Evolutionary conservation across 768 basidiomycete species (phyloP).

Genomic region (Leccinum broughii): DNA sequence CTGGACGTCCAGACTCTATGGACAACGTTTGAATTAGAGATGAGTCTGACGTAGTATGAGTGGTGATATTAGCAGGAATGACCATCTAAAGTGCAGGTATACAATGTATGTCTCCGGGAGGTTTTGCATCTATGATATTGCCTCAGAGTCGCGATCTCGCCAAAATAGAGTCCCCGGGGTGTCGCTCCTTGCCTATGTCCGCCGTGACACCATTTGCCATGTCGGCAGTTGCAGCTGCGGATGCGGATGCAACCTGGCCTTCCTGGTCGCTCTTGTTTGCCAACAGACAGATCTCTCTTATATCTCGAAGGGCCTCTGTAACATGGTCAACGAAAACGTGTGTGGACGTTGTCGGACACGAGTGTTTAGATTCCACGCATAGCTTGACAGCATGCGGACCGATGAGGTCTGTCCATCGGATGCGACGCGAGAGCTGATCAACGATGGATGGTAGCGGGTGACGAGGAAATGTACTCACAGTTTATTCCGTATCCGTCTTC

Average conservation of each 20-base stretch:
- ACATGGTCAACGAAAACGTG: slow-evolving; percentile 62
- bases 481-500: slow-evolving; percentile 93
- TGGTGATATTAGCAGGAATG: slow-evolving; percentile 7
- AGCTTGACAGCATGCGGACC: slow-evolving; percentile 82
- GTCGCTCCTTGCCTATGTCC: neutral
- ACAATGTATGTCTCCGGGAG: neutral
- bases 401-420: slow-evolving; percentile 62
- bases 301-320: slow-evolving; percentile 62
- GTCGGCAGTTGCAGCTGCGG: neutral
- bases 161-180: slow-evolving; percentile 3
- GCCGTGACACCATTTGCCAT: neutral
- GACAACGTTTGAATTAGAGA: neutral
- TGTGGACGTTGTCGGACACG: slow-evolving; percentile 70
- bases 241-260: neutral
- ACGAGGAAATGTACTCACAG: slow-evolving; percentile 50
- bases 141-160: slow-evolving; percentile 22
- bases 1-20: neutral
- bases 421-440: neutral
- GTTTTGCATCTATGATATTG: neutral
- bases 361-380: slow-evolving; percentile 89
- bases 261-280: slow-evolving; percentile 9
- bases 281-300: slow-evolving; percentile 54
- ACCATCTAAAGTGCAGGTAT: neutral
- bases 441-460: neutral
- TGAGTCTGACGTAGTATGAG: neutral